A percentile compares a stretch with the other conserved stretches of the same genome.
Conservation (phyloP, 2,329 filamentous ascomycete genomes). For the Rhinocladiella mackenziei region DNA sequence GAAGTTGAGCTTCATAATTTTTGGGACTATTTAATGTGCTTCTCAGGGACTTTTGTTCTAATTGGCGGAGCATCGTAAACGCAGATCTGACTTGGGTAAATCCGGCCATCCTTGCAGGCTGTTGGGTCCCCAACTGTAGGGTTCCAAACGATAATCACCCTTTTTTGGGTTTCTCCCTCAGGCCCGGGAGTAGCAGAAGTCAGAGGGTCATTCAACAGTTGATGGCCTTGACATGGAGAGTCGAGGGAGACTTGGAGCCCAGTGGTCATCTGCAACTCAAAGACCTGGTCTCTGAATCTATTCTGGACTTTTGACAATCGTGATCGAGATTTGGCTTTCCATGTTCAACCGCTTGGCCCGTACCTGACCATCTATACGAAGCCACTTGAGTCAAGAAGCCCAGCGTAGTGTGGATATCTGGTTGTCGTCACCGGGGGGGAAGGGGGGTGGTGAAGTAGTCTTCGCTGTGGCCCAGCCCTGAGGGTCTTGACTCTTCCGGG, state of each 20-base stretch:
- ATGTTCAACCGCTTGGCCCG: background rate
- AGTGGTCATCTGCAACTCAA: conserved; percentile 6
- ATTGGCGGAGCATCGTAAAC: conserved; percentile 5
- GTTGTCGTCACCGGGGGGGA: background rate
- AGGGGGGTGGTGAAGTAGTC: too few species aligned
- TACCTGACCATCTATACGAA: conserved; percentile 4
- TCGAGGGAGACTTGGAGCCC: background rate
- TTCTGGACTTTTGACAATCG: conserved; percentile 13
- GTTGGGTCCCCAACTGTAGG: conserved; percentile 11
- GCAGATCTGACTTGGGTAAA: conserved; percentile 20
- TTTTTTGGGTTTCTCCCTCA: too few species aligned
- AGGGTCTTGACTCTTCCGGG: conserved; percentile 1
- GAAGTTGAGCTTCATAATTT: background rate
- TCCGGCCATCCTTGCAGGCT: conserved; percentile 1
- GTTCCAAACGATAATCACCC: conserved; percentile 4
- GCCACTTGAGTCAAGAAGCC: conserved; percentile 4
- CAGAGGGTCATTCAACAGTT: too few species aligned
- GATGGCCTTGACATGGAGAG: background rate
- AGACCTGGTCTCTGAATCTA: conserved; percentile 2
- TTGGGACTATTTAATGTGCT: too few species aligned
- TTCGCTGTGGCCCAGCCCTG: background rate
- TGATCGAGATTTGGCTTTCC: conserved; percentile 7
- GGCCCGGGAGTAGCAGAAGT: too few species aligned
- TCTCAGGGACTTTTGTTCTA: background rate
- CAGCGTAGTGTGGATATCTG: background rate